phyloP scores from a whole-genome alignment of 2,329 filamentous ascomycete genomes.

The Corinectria fuckeliana region DNA sequence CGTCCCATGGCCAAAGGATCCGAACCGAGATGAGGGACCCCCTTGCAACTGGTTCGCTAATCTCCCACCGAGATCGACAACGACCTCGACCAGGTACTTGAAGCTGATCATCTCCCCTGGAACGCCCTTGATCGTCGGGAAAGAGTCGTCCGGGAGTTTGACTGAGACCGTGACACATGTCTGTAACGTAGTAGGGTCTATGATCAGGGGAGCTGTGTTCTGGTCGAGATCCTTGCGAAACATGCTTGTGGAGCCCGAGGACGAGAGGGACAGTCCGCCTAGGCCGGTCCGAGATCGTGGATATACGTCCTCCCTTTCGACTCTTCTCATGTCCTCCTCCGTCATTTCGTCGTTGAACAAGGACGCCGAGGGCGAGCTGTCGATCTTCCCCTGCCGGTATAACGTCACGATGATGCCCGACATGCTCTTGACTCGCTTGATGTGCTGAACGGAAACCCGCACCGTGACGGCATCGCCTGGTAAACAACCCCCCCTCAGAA shows the following conservation, averaged over 20 bases:
- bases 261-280: conserved; percentile 84
- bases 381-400: conserved; percentile 89
- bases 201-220: conserved; percentile 84
- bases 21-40: conserved; percentile 55
- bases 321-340: conserved; percentile 69
- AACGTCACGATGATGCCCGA: conserved; percentile 92
- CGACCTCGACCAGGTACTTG: conserved; percentile 90
- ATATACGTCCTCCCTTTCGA: conserved; percentile 83
- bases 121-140: conserved; percentile 88
- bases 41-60: conserved; percentile 75
- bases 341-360: conserved; percentile 59
- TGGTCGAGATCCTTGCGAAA: conserved; percentile 96
- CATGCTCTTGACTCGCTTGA: conserved; percentile 87
- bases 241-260: conserved; percentile 85
- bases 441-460: conserved; percentile 83
- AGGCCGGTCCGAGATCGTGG: conserved; percentile 87
- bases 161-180: conserved; percentile 84
- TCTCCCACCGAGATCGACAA: conserved; percentile 90
- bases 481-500: conserved; percentile 82
- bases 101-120: conserved; percentile 96
- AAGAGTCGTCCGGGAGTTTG: conserved; percentile 86
- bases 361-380: conserved; percentile 68
- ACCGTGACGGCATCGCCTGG: conserved; percentile 85
- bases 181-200: conserved; percentile 80
- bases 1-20: conserved; percentile 38